These are phyloP conservation scores for Sporothrix inflata DNA, from an alignment of 2,329 filamentous ascomycete species.

Conservation along the genomic window DNA sequence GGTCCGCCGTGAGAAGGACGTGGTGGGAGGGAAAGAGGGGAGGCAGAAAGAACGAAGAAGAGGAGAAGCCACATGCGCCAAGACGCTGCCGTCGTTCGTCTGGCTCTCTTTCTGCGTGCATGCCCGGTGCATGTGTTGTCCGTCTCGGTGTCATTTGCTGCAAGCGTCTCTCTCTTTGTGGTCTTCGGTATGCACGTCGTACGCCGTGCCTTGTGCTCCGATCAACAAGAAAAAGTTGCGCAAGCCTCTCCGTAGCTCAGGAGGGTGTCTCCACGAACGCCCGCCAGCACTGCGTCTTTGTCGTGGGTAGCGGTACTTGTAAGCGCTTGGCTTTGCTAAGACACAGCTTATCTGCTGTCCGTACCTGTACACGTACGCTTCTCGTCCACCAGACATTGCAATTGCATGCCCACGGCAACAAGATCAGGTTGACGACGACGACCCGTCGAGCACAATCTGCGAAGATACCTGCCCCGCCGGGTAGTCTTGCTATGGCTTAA, in stretches of 20 bases:
- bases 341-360: background rate
- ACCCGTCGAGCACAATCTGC: slow-evolving; percentile 17
- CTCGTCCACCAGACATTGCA: background rate
- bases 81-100: slow-evolving; percentile 10
- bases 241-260: background rate
- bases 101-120: background rate
- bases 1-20: background rate
- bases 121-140: background rate
- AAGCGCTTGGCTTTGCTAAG: background rate
- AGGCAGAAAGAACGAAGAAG: background rate
- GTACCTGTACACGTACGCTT: background rate
- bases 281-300: background rate
- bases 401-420: background rate
- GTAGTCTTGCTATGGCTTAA: background rate
- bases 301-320: background rate
- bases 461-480: slow-evolving; percentile 4
- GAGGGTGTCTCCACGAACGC: background rate
- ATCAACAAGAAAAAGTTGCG: background rate
- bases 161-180: background rate
- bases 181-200: background rate
- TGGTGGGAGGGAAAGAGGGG: background rate
- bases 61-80: slow-evolving; percentile 19
- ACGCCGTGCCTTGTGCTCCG: background rate
- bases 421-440: slow-evolving; percentile 19
- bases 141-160: background rate